Evolutionary conservation across 306 rosid species (phyloP), one percentile per base, ranked within the genome.

Genomic region (Rosa multiflora): DNA sequence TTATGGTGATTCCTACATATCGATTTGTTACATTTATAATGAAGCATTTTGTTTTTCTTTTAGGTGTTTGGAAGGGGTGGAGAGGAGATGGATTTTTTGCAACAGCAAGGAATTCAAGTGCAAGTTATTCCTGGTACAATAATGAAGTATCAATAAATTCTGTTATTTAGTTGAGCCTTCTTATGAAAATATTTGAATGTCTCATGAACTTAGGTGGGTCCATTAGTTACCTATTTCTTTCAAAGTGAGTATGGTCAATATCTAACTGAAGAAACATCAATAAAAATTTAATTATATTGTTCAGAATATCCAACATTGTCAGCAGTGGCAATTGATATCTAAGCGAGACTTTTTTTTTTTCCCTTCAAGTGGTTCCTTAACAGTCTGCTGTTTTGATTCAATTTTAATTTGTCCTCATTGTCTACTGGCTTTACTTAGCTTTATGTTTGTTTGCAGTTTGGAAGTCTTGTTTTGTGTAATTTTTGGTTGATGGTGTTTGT

Each of bases 61-160:
- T 73, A 95, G 99, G 99, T 95, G 81, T 95, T 95, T 91, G 99
- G 99, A 46, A 90, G 98, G 80, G 99, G 98, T 42, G 99, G 99
- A 12, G 97, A 95, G 85, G 99, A 95, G 88, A 95, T 95, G 98
- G 98, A 95, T 83, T 95, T 95, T 86, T 88, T 95, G 89, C 96
- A 83, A 81, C 97, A 88, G 40, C 90, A 93, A 81, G 97, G 98
- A 71, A 91, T 95, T 88, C 94, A 83, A 21, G 99, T 95, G n/a
- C 89, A 88, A 80, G 94, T 95, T 82, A 87, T 92, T 86, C 99
- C 99, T 84, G 99, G 99, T 92, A 87, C 74, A 68, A n/a, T 32
- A 15, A 74, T 53, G 64, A 17, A 49, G n/a, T 66, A 48, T 18
- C 14, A 21, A 5, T 32, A 71, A 73, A 68, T 75, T 6, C 59